A percentile compares a stretch with the other conserved stretches of the same genome.
Evolutionary conservation across 2,329 filamentous ascomycete species (phyloP).

Genomic region (Phaeoacremonium minimum): DNA sequence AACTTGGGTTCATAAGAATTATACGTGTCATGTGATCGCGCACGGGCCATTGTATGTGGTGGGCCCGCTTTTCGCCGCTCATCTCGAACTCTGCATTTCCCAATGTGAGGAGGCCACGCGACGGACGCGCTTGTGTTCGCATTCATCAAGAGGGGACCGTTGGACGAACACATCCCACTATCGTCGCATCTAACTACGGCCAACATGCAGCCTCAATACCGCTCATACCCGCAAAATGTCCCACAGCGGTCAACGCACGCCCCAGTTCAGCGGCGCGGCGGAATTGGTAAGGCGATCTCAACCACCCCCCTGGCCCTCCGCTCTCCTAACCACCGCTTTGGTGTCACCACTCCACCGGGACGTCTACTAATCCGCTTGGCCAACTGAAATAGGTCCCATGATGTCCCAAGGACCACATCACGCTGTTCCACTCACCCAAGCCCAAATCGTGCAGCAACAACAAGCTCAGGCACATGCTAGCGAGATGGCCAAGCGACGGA

Average conservation of each 20-base stretch:
- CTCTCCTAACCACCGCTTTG: not conserved
- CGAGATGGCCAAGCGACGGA: slow-evolving; percentile 72
- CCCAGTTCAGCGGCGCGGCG: slow-evolving; percentile 44
- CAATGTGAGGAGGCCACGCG: slow-evolving; percentile 13
- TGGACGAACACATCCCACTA: no score
- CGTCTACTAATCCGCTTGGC: slow-evolving; percentile 3
- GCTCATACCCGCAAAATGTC: slow-evolving; percentile 45
- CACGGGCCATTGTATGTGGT: no score
- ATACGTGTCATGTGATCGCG: no score
- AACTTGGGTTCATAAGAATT: no score
- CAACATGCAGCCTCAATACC: slow-evolving; percentile 51
- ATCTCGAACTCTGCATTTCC: slow-evolving; percentile 8
- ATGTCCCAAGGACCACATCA: slow-evolving; percentile 50
- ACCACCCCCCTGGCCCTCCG: slow-evolving; percentile 1
- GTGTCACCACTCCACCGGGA: not conserved
- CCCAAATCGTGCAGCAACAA: slow-evolving; percentile 48
- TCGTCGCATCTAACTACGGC: no score
- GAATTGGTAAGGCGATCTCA: slow-evolving; percentile 39
- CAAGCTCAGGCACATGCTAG: slow-evolving; percentile 46
- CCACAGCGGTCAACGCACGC: slow-evolving; percentile 45
- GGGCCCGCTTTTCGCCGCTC: no score
- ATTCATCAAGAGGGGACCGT: no score
- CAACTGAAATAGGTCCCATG: slow-evolving; percentile 41
- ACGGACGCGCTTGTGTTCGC: slow-evolving; percentile 15
- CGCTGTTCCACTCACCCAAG: slow-evolving; percentile 45